Conservation (phyloP, 2,329 filamentous ascomycete genomes). For the Venturia asperata region DNA sequence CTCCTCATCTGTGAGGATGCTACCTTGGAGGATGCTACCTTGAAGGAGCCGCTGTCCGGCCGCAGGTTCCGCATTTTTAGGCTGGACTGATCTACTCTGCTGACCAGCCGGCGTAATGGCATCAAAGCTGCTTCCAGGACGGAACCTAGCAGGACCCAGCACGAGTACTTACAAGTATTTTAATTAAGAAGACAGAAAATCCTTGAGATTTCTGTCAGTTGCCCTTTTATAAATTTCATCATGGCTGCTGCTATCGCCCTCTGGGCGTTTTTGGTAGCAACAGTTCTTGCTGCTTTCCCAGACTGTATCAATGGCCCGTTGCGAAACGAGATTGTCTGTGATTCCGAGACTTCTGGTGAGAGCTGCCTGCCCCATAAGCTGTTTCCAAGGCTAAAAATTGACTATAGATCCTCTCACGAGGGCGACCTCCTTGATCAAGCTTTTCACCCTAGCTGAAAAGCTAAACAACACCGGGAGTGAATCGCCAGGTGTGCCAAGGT, state of each 20-base stretch:
- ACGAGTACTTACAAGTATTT: neutral
- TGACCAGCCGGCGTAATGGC: neutral
- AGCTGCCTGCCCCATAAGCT: neutral
- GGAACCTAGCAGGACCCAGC: neutral
- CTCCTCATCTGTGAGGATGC: neutral
- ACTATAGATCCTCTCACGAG: slow-evolving; percentile 30
- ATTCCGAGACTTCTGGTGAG: slow-evolving; percentile 33
- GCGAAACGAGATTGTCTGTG: slow-evolving; percentile 45
- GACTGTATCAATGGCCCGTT: slow-evolving; percentile 47
- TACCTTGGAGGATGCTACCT: neutral
- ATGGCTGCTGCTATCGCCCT: neutral
- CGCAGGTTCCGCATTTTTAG: neutral
- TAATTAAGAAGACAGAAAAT: neutral
- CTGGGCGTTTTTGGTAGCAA: neutral
- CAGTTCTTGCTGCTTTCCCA: slow-evolving; percentile 34
- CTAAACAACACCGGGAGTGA: slow-evolving; percentile 47
- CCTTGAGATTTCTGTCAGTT: neutral
- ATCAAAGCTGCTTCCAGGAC: neutral
- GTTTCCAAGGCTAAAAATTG: slow-evolving; percentile 16
- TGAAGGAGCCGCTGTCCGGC: neutral
- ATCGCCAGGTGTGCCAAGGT: slow-evolving; percentile 45
- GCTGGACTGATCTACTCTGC: neutral
- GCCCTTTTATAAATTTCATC: neutral
- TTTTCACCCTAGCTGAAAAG: slow-evolving; percentile 48
- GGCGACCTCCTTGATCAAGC: slow-evolving; percentile 43